Evolutionary conservation across 371 early-diverging fungal species (phyloP).

Genomic region (Haplosporangium sp.): DNA sequence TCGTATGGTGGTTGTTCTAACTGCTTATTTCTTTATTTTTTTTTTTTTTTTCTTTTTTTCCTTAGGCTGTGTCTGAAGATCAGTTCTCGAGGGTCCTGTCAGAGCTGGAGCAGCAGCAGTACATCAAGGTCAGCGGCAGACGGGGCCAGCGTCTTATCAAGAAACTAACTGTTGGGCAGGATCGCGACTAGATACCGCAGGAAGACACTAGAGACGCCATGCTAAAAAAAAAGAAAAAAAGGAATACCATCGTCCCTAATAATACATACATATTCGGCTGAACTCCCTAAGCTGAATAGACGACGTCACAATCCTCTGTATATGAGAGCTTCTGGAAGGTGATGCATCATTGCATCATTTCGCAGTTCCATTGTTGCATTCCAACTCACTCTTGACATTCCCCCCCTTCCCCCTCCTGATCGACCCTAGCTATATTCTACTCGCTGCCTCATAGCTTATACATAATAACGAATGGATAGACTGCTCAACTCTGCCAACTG

Average conservation of each 20-base stretch:
- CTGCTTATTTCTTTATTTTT: neutral
- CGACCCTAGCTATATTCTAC: neutral
- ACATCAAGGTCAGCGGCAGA: slow-evolving; percentile 51
- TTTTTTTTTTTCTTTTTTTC: neutral
- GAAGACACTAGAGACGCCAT: neutral
- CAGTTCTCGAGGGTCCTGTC: slow-evolving; percentile 46
- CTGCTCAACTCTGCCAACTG: slow-evolving; percentile 23
- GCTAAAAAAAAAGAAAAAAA: neutral
- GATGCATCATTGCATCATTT: neutral
- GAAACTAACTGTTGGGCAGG: slow-evolving; percentile 41
- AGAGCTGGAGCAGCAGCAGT: slow-evolving; percentile 52
- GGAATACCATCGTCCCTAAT: neutral
- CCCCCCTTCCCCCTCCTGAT: neutral
- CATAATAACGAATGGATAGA: slow-evolving; percentile 16
- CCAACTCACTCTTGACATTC: neutral
- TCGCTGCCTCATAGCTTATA: neutral
- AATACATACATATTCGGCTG: no score
- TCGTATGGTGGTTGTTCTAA: neutral
- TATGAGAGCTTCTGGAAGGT: neutral
- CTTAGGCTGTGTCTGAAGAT: slow-evolving; percentile 39
- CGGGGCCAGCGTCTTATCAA: slow-evolving; percentile 46
- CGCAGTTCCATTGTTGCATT: neutral
- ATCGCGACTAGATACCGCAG: slow-evolving; percentile 21
- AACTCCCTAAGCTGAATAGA: no score
- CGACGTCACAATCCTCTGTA: neutral